Base-by-base conservation (phyloP, 2,329 filamentous ascomycete genomes). In the Neocucurbitaria cava region DNA sequence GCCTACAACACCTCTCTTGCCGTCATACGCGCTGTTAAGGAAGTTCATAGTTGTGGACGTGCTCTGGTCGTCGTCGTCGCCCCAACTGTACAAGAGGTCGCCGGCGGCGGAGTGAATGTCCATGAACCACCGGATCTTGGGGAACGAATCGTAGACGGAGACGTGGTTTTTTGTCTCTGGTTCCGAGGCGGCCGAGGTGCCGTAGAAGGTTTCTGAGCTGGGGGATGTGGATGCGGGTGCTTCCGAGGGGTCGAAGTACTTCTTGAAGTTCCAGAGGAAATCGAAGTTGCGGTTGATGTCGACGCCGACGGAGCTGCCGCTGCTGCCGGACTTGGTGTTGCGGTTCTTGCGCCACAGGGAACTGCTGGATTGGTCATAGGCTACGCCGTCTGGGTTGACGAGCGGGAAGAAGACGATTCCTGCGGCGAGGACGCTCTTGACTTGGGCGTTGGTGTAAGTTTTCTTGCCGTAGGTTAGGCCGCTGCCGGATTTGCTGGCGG, bases 41-140 rank as follows among this genome's bases (percentile, higher is more conserved):
- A 86, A 85, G 71, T 79, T 85, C 77, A 83, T 81, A 44, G 62
- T 62, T 0, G 78, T 65, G 41, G 78, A 76, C 0, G 69, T 76
- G 46, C 71, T 73, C 70, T 86, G 84, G 52, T 80, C 74, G 42
- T 81, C 77, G 59, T 86, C 83, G 58, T 83, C 81, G 20, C 84
- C 84, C 84, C 84, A 87, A 49, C 76, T 78, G 70, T 85, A 86
- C 13, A 87, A 71, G 17, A 87, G 74, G 28, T 80, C 75, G 2
- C 81, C 82, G 0, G 78, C 76, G 24, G 77, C 82, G 1, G 83
- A 85, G 76, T 87, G 85, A 40, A 87, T 76, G 58, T 87, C 85
- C 54, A 86, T 72, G 67, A 84, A 85, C 83, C 83, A 87, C 24
- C 80, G 76, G 41, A 87, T 71, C 40, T 79, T 78, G 43, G 75